These are phyloP conservation scores for Podospora appendiculata DNA, from an alignment of 495 filamentous ascomycete genomes.

Conservation along the genomic window DNA sequence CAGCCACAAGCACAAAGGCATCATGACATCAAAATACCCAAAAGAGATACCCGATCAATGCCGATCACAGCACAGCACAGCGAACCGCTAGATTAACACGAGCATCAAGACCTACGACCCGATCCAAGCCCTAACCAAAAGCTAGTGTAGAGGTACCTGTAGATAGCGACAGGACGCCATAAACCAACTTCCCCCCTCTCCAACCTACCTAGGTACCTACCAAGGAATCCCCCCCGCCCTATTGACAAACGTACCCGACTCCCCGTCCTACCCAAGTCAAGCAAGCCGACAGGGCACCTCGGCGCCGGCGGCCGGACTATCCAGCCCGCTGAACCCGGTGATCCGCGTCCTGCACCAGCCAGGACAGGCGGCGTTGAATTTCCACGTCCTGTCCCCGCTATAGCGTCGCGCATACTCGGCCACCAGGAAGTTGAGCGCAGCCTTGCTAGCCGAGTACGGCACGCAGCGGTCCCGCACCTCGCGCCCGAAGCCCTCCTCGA, in stretches of 20 bases:
- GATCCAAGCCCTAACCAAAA: no score
- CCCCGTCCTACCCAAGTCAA: conserved; percentile 12
- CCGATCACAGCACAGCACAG: no score
- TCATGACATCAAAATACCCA: no score
- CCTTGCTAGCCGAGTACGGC: conserved; percentile 25
- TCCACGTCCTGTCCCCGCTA: conserved; percentile 13
- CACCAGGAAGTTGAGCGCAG: conserved; percentile 36
- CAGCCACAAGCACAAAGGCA: no score
- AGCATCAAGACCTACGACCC: no score
- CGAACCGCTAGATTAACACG: no score
- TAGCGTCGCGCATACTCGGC: conserved; percentile 6
- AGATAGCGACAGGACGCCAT: no score
- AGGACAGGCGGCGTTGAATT: conserved; percentile 17
- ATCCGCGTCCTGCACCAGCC: conserved; percentile 15
- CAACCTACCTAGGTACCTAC: no score
- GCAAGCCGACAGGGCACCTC: conserved; percentile 10
- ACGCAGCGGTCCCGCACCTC: conserved; percentile 3
- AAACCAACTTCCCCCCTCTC: no score
- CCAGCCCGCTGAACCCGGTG: conserved; percentile 2
- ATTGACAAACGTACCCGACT: conserved; percentile 12
- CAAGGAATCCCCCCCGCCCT: not conserved
- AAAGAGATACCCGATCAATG: no score
- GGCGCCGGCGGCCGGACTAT: conserved; percentile 8
- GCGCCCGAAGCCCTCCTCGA: conserved; percentile 25
- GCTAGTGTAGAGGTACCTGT: no score